These are phyloP conservation scores for Teunomyces aglyptinius DNA, from an alignment of 805 yeast genomes.

Conservation along the genomic window DNA sequence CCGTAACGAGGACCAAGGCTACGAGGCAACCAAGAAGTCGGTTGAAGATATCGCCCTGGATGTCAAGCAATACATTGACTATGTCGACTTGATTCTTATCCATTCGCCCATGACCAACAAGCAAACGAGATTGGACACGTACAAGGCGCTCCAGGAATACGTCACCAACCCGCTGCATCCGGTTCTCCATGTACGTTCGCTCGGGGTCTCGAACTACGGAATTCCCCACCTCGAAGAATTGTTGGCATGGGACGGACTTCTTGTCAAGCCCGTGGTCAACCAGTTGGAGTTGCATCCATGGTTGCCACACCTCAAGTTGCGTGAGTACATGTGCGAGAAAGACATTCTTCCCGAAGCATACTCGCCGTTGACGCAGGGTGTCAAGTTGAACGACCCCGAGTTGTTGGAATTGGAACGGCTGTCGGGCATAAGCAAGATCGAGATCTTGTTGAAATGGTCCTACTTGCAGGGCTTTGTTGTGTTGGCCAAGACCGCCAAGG, in stretches of 20 bases:
- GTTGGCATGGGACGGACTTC: constrained; percentile 46
- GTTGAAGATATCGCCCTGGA: constrained; percentile 28
- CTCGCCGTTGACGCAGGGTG: constrained; percentile 74
- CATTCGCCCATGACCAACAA: constrained; percentile 52
- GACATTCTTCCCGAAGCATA: constrained; percentile 69
- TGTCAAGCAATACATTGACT: constrained; percentile 30
- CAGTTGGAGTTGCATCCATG: constrained; percentile 86
- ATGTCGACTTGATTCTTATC: constrained; percentile 40
- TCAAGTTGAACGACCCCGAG: constrained; percentile 53
- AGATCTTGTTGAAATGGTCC: constrained; percentile 71
- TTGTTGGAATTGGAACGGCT: constrained; percentile 49
- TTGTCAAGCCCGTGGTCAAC: constrained; percentile 58
- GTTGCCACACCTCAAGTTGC: constrained; percentile 65
- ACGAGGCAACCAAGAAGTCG: constrained; percentile 31
- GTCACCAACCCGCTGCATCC: constrained; percentile 40
- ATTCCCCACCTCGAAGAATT: constrained; percentile 57
- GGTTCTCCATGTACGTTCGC: constrained; percentile 48
- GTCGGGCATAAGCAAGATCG: constrained; percentile 53
- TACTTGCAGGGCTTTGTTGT: constrained; percentile 55
- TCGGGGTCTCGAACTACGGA: constrained; percentile 81
- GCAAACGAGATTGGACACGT: constrained; percentile 55
- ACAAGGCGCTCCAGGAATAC: constrained; percentile 73
- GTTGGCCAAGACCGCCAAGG: constrained; percentile 47
- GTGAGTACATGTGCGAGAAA: constrained; percentile 54
- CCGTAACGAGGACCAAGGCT: constrained; percentile 30